These are phyloP conservation scores for Didymella exigua DNA, from an alignment of 2,329 filamentous ascomycete species.

Conservation along the genomic window DNA sequence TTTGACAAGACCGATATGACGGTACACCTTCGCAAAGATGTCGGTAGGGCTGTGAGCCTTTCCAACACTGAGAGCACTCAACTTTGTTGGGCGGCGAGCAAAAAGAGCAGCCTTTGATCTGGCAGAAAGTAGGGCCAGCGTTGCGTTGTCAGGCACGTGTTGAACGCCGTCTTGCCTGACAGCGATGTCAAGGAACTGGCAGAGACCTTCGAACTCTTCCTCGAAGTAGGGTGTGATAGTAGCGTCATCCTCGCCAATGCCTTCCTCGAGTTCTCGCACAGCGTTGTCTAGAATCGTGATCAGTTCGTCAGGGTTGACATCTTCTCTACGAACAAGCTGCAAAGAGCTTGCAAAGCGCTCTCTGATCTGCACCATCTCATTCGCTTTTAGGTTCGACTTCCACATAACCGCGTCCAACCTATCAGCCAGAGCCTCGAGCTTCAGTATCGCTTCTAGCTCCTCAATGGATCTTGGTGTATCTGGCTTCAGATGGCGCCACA, in stretches of 20 bases:
- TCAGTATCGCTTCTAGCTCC: slow-evolving; percentile 48
- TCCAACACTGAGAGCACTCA: slow-evolving; percentile 14
- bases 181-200: slow-evolving; percentile 44
- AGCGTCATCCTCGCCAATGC: slow-evolving; percentile 34
- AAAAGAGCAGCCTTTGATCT: slow-evolving; percentile 41
- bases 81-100: slow-evolving; percentile 45
- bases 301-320: slow-evolving; percentile 40
- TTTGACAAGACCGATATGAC: slow-evolving; percentile 34
- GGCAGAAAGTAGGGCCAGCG: slow-evolving; percentile 21
- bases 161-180: slow-evolving; percentile 15
- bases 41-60: slow-evolving; percentile 19
- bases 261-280: slow-evolving; percentile 39
- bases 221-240: slow-evolving; percentile 43
- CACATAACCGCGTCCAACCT: slow-evolving; percentile 52
- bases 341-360: slow-evolving; percentile 43
- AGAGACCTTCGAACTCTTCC: slow-evolving; percentile 46
- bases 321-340: slow-evolving; percentile 36
- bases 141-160: slow-evolving; percentile 13
- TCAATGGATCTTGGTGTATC: slow-evolving; percentile 51
- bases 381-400: slow-evolving; percentile 38
- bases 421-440: slow-evolving; percentile 54
- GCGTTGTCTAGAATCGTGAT: slow-evolving; percentile 35
- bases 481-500: slow-evolving; percentile 78
- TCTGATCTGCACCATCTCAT: slow-evolving; percentile 46
- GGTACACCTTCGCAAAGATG: slow-evolving; percentile 31